Base-by-base conservation (phyloP, 2,329 filamentous ascomycete species). In the Didymosphaeria variabile region DNA sequence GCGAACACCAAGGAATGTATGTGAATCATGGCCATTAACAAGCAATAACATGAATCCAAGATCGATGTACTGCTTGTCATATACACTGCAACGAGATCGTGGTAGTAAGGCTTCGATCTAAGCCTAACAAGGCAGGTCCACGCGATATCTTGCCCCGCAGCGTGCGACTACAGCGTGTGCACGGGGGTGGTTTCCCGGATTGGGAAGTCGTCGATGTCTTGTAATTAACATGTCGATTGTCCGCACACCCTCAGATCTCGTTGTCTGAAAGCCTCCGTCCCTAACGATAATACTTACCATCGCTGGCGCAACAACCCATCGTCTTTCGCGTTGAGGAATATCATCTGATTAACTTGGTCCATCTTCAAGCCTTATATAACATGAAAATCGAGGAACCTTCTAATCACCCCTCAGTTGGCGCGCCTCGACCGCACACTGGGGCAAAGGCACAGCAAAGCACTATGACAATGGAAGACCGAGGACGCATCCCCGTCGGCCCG, bases 401-500 rank as follows among this genome's bases (percentile, higher is more conserved):
- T n/a, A 5, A 40, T 15, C 38, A 40, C n/a, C 17, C n/a, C 17
- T 8, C 38, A 15, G 1, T 29, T 29, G 38, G 17, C 13, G 38
- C 38, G 38, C 38, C n/a, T n/a, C 38, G n/a, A n/a, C 38, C 7
- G 38, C n/a, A 40, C 38, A 40, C 17, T 40, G 17, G 13, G 38
- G 7, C 17, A 17, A 9, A n/a, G n/a, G 4, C 38, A 40, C 38
- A 40, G 38, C 38, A 53, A 4, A 53, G 15, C 34, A 21, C 4
- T 7, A 31, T 17, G 23, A 57, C 17, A 23, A 78, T 78, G 76
- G 72, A 78, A 57, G 53, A 51, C 21, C 67, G 74, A 32, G 66
- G 68, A 0, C 66, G 56, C 5, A 72, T 77, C 29, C 74, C 73
- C 17, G 74, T 77, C 10, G 58, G 59, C 5, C 68, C 73, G 19